phyloP scores from a whole-genome alignment of 2,329 filamentous ascomycete genomes.

The Sporothrix brasiliensis region DNA sequence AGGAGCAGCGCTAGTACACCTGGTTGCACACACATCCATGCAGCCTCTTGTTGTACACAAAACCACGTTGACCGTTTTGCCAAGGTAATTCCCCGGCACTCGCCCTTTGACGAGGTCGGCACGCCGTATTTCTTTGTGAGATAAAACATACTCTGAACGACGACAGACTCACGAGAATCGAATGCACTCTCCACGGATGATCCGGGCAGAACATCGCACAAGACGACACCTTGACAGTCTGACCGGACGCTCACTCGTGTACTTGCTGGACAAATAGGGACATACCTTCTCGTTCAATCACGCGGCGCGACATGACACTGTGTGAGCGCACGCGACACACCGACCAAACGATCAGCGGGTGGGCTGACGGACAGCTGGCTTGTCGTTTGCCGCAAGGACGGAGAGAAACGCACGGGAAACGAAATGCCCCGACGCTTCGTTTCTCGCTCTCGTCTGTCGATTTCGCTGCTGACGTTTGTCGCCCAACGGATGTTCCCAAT shows the following conservation, averaged over 20 bases:
- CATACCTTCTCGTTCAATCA: too few relatives aligned
- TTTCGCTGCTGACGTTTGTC: background rate
- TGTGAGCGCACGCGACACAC: constrained; percentile 10
- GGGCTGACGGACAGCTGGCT: background rate
- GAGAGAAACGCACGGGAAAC: background rate
- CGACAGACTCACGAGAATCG: too few relatives aligned
- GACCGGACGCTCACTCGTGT: too few relatives aligned
- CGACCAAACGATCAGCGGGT: background rate
- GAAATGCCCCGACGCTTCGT: background rate
- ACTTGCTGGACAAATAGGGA: too few relatives aligned
- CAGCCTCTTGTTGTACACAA: background rate
- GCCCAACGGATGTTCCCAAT: constrained; percentile 12
- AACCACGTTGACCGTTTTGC: constrained; percentile 16
- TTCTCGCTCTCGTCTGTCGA: background rate
- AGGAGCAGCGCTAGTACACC: background rate
- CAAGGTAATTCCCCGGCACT: background rate
- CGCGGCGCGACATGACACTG: background rate
- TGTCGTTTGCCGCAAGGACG: background rate
- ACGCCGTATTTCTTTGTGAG: too few relatives aligned
- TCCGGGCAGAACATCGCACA: too few relatives aligned
- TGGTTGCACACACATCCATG: background rate
- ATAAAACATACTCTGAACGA: too few relatives aligned
- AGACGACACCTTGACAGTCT: too few relatives aligned
- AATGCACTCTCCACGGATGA: too few relatives aligned
- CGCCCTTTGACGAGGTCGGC: background rate